A percentile compares a stretch with the other conserved stretches of the same genome.
Evolutionary conservation across 1,284 basidiomycete species (phyloP).

Genomic region (Apiotrichum veenhuisii): DNA sequence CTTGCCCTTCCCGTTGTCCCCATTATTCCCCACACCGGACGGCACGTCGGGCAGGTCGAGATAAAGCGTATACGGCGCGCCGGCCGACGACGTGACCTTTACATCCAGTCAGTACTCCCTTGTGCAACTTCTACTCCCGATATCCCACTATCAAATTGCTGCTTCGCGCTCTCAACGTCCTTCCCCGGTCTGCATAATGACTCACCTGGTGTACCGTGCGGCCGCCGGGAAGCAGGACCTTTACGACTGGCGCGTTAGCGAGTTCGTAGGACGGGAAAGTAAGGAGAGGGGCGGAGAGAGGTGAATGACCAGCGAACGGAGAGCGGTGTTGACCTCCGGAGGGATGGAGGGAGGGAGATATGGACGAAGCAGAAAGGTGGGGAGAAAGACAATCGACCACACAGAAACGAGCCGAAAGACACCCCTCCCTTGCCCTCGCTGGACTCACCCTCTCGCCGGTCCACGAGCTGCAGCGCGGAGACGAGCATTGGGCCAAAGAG

Average conservation of each 20-base stretch:
- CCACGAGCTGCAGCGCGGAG: slow-evolving; percentile 42
- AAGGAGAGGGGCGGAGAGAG: no score
- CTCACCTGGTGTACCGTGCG: slow-evolving; percentile 33
- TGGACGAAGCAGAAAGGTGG: no score
- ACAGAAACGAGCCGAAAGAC: background rate
- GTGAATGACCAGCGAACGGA: no score
- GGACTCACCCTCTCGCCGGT: slow-evolving; percentile 41
- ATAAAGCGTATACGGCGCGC: slow-evolving; percentile 39
- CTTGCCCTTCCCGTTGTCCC: background rate
- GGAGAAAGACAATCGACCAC: background rate
- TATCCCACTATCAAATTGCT: no score
- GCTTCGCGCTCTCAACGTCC: no score
- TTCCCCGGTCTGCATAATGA: no score
- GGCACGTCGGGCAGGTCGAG: slow-evolving; percentile 18
- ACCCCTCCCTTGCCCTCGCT: background rate
- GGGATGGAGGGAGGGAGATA: no score
- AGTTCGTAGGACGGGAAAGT: no score
- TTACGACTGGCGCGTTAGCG: slow-evolving; percentile 25
- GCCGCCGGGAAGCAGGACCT: slow-evolving; percentile 26
- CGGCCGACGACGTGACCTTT: slow-evolving; percentile 36
- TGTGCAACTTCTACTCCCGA: background rate
- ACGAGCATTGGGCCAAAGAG: slow-evolving; percentile 42
- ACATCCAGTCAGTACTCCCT: background rate
- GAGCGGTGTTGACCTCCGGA: no score
- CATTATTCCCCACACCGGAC: background rate